Base-by-base conservation (phyloP, 2,329 filamentous ascomycete genomes). In the Alternaria burnsii region DNA sequence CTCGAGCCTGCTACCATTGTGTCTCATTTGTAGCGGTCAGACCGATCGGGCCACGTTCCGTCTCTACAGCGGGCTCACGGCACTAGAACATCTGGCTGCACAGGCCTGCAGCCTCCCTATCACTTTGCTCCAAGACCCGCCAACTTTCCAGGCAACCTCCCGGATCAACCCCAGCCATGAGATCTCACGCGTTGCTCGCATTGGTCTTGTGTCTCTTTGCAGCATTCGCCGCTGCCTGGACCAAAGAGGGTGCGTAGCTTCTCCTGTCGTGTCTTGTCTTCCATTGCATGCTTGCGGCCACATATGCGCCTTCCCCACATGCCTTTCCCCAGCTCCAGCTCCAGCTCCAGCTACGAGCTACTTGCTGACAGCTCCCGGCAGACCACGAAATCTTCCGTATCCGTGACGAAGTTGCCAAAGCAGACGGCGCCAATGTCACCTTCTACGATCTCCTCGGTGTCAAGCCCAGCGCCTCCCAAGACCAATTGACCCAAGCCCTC, bases 361-460 rank as follows among this genome's bases (percentile, higher is more conserved):
- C 57, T 70, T 66, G 68, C 69, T 71, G 52, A 68, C 62, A 54
- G 55, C 30, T 58, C 36, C 63, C 61, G 52, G 34, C 73, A 96
- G 95, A 99, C 81, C 93, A 96, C 77, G 95, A 99, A 82, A 98
- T 99, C 82, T 99, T 99, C 84, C 91, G 93, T 71, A 86, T 99
- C 64, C 90, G 90, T 75, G 93, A 97, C 82, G 95, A 98, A 78
- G 87, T 99, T 57, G 82, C 87, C 62, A 81, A 87, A 44, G 83
- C 88, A 67, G 92, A 97, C 78, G 93, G 95, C 59, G 74, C 84
- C 52, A 89, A 91, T 64, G 86, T 92, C 61, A 95, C 92, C 71
- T 99, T 99, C 81, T 99, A 99, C 87, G 84, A 96, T 76, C 95
- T 97, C 81, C 84, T 99, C 65, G 93, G 90, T 73, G 86, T 97